Evolutionary conservation across 257 asterid species (phyloP), one percentile per base, ranked within the genome.

Genomic region (Salvia splendens): DNA sequence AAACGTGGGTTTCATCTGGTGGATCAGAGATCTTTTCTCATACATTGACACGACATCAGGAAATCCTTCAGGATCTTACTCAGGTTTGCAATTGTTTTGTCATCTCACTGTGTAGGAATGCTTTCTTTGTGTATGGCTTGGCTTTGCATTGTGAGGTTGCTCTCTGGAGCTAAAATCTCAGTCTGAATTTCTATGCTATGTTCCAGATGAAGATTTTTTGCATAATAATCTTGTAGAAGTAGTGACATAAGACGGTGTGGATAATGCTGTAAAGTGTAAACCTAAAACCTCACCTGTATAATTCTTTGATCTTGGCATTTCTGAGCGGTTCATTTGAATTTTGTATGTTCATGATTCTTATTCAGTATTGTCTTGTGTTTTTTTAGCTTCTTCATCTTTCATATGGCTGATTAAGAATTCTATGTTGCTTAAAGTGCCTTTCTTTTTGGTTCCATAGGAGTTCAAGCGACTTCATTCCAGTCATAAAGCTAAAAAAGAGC

Each of bases 21-120:
- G 98, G 98, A 79, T 89, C 96, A 5, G 98, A 92, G 76, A 89
- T 86, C 10, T 89, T 85, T 77, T 92, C 98, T 71, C 98, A 92
- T 66, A 89, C 98, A 48, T 75, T 92, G 85, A 92, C 95, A 61
- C 96, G 98, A 42, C 98, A 92, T 79, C 96, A 86, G 80, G 97
- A 92, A 80, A 92, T 92, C 73, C 92, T 92, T 78, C 96, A 87
- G 82, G 98, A 92, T 86, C 95, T 89, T 69, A 71, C 87, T 73
- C 98, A 92, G 96, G 98, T 92, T 57, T 12, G 47, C n/a, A 38
- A 68, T 40, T 32, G 3, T 57, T 49, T 69, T 55, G 33, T 45
- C 2, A 65, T 53, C 61, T 57, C 50, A 54, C 43, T 15, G 16
- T 55, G 1, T 11, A 38, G 12, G 30, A 61, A 35, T 12, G 5